phyloP scores from a whole-genome alignment of 352 stramenopile species.

The Phytophthora crassamura region DNA sequence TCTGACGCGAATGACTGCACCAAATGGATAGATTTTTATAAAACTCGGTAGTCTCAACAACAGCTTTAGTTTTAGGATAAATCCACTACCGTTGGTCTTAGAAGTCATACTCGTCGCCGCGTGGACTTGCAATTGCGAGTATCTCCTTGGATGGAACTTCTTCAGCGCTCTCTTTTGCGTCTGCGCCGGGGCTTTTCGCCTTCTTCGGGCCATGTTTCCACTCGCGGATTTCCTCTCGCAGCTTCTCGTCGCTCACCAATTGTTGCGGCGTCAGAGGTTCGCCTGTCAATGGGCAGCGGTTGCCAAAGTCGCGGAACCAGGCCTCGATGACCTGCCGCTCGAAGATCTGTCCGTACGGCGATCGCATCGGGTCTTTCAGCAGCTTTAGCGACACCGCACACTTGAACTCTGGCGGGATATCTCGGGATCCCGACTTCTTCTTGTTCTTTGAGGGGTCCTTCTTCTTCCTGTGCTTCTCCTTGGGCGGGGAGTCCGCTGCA shows the following conservation, averaged over 20 bases:
- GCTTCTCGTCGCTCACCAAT: conserved; percentile 55
- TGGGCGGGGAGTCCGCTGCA: conserved; percentile 16
- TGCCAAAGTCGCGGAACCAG: conserved; percentile 87
- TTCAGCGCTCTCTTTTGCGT: conserved; percentile 11
- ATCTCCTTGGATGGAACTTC: neutral
- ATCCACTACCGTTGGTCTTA: neutral
- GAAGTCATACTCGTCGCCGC: conserved; percentile 39
- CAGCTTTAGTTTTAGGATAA: too few species aligned
- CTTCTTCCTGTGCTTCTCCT: conserved; percentile 36
- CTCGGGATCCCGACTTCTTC: conserved; percentile 30
- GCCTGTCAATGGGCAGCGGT: conserved; percentile 77
- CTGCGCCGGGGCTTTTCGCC: neutral
- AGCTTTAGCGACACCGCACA: conserved; percentile 80
- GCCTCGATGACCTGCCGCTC: conserved; percentile 79
- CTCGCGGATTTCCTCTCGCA: conserved; percentile 62
- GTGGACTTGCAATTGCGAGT: conserved; percentile 16
- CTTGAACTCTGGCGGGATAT: conserved; percentile 67
- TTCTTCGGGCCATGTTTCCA: conserved; percentile 68
- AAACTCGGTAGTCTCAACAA: too few species aligned
- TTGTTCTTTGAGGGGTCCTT: conserved; percentile 42
- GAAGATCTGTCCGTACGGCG: conserved; percentile 81
- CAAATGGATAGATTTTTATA: too few species aligned
- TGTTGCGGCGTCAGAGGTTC: conserved; percentile 68
- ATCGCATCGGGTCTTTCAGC: conserved; percentile 71
- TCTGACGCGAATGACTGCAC: too few species aligned